phyloP scores from a whole-genome alignment of 192 early-diverging fungal genomes.

The Geosiphon pyriformis region DNA sequence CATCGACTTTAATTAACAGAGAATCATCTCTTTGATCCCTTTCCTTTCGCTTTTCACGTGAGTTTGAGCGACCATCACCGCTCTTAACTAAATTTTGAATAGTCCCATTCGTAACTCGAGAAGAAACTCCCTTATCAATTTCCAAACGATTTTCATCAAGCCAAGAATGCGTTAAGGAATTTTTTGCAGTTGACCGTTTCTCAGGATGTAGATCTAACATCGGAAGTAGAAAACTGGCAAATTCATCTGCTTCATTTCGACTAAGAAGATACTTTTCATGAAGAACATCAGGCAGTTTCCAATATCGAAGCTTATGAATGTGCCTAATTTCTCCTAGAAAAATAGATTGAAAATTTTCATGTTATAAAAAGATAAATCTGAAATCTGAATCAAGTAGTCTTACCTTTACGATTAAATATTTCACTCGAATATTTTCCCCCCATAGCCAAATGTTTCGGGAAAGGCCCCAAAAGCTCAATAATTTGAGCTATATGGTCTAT shows the following conservation, averaged over 20 bases:
- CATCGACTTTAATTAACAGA: too few relatives aligned
- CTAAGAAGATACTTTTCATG: constrained; percentile 83
- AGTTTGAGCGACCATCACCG: too few relatives aligned
- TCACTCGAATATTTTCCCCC: constrained; percentile 80
- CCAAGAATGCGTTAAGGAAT: constrained; percentile 58
- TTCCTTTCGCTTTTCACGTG: too few relatives aligned
- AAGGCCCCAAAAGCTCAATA: constrained; percentile 84
- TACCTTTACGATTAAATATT: constrained; percentile 74
- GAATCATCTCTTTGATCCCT: too few relatives aligned
- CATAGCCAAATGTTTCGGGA: constrained; percentile 72
- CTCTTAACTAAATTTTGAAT: too few relatives aligned
- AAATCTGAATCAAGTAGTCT: background rate
- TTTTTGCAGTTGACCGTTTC: constrained; percentile 49
- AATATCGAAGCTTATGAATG: constrained; percentile 80
- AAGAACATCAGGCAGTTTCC: constrained; percentile 77
- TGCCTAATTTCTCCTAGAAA: constrained; percentile 74
- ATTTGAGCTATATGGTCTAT: constrained; percentile 96
- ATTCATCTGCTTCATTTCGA: constrained; percentile 60
- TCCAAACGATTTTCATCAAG: constrained; percentile 13
- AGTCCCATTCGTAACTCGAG: too few relatives aligned
- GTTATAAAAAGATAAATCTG: background rate
- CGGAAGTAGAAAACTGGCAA: constrained; percentile 77
- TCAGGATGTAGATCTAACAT: constrained; percentile 67
- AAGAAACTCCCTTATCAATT: too few relatives aligned
- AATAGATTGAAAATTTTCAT: background rate